Base-by-base conservation (phyloP, 1,284 basidiomycete species). In the Sporisorium iseilematis-ciliati region DNA sequence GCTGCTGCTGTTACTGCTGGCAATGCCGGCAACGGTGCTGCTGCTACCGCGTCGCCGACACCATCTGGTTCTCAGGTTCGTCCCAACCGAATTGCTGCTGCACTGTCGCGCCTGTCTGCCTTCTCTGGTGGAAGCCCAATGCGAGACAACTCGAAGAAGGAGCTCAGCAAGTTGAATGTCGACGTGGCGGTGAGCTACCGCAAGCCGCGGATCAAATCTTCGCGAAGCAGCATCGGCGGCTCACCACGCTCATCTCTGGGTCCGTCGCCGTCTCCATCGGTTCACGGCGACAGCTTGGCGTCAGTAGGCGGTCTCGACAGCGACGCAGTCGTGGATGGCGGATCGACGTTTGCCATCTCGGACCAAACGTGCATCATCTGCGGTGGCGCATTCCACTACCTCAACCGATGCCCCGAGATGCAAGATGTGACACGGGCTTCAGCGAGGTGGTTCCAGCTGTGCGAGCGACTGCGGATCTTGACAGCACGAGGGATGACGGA, bases 321-420 rank as follows among this genome's bases (percentile, higher is more conserved):
- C 20, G 45, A 38, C 23, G 43, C 29, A 2, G 57, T 8, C 7
- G 12, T 18, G 10, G 45, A 25, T 16, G 62, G 57, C 23, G 67
- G 53, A 21, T 31, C 53, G 49, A 21, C 48, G 3, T 61, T 45
- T n/a, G 40, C 41, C 25, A 33, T 55, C 41, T 46, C 57, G 20
- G 65, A 43, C 18, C 67, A 76, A 48, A 62, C 56, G 7, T 76
- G 73, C 62, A 59, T 69, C 52, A 71, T 76, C 43, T 72, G 73
- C 64, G 58, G 57, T n/a, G 68, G 68, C 14, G 38, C 49, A 1
- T 76, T 76, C 51, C 73, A 76, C 52, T 76, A 56, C 43, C 42
- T 72, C 33, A 76, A 76, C 40, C 33, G 60, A 3, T 76, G 73
- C 42, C 61, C 73, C 3, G 49, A 50, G 46, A 76, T 76, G 73